Evolutionary conservation across 768 basidiomycete genomes (phyloP).

Genomic region (Dendrothele bispora): DNA sequence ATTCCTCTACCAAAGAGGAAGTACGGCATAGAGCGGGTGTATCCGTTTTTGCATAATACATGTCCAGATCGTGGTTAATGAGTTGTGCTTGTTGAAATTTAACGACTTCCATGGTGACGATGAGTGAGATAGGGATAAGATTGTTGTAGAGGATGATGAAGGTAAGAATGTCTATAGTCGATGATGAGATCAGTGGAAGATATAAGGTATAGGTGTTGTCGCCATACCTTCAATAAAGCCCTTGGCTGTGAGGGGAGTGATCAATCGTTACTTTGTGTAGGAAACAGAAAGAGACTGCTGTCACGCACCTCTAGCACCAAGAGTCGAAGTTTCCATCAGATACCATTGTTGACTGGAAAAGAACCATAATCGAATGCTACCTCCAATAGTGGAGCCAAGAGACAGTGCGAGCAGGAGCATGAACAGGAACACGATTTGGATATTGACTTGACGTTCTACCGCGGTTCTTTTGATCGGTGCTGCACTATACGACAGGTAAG

Average conservation of each 20-base stretch:
- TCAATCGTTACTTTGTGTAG: constrained; percentile 7
- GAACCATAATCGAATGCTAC: constrained; percentile 90
- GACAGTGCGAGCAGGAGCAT: constrained; percentile 84
- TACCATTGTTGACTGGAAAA: constrained; percentile 91
- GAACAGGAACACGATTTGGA: constrained; percentile 95
- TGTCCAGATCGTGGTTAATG: constrained; percentile 97
- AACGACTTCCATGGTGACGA: constrained; percentile 99
- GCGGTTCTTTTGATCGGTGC: constrained; percentile 97
- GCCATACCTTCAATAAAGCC: constrained; percentile 79
- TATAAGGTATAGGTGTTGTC: background rate
- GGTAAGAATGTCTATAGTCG: constrained; percentile 80
- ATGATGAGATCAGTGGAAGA: constrained; percentile 8
- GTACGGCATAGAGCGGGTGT: constrained; percentile 98
- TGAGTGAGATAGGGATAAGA: constrained; percentile 97
- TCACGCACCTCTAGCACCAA: constrained; percentile 62
- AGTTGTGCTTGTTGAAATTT: constrained; percentile 97
- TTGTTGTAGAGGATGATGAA: constrained; percentile 99
- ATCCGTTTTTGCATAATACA: constrained; percentile 95
- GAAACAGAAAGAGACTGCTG: constrained; percentile 2
- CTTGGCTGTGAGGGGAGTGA: constrained; percentile 47
- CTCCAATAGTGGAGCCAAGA: constrained; percentile 88
- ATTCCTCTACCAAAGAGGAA: constrained; percentile 95
- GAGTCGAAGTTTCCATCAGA: constrained; percentile 60
- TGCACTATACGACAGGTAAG: constrained; percentile 50
- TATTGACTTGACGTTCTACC: constrained; percentile 94